Percentiles rank a stretch among this genome's conserved stretches.
Evolutionary conservation across 352 stramenopile genomes (phyloP).

Genomic region (Phytophthora meadii): DNA sequence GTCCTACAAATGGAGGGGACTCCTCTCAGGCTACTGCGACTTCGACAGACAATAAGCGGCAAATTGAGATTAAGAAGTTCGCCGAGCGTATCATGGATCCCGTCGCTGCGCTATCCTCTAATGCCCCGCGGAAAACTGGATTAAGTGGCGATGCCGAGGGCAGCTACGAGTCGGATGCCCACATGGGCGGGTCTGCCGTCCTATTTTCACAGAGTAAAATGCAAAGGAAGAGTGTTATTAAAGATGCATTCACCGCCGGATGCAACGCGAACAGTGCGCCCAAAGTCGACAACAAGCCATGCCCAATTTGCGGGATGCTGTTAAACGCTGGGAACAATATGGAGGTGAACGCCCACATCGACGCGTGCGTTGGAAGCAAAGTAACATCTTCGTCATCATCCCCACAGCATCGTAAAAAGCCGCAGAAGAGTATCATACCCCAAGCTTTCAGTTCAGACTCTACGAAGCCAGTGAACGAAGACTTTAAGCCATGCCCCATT

Average conservation of each 20-base stretch:
- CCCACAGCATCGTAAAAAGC: constrained; percentile 20
- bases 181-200: not conserved
- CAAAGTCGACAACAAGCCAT: constrained; percentile 38
- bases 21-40: constrained; percentile 5
- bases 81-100: constrained; percentile 24
- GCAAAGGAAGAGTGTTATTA: constrained; percentile 7
- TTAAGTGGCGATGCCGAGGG: constrained; percentile 1
- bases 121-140: constrained; percentile 3
- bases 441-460: constrained; percentile 13
- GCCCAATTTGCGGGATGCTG: constrained; percentile 59
- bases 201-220: constrained; percentile 8
- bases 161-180: not conserved
- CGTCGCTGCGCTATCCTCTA: not conserved
- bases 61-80: constrained; percentile 61
- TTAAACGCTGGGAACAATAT: constrained; percentile 61
- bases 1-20: constrained; percentile 13
- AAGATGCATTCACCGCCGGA: constrained; percentile 6
- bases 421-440: constrained; percentile 12
- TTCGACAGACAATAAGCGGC: constrained; percentile 39
- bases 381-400: constrained; percentile 10
- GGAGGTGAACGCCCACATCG: constrained; percentile 73
- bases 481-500: constrained; percentile 56
- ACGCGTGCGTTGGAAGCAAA: constrained; percentile 48
- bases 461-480: constrained; percentile 1
- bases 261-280: constrained; percentile 1